phyloP scores from a whole-genome alignment of 2,329 filamentous ascomycete genomes.

The Phialemoniopsis sp. region DNA sequence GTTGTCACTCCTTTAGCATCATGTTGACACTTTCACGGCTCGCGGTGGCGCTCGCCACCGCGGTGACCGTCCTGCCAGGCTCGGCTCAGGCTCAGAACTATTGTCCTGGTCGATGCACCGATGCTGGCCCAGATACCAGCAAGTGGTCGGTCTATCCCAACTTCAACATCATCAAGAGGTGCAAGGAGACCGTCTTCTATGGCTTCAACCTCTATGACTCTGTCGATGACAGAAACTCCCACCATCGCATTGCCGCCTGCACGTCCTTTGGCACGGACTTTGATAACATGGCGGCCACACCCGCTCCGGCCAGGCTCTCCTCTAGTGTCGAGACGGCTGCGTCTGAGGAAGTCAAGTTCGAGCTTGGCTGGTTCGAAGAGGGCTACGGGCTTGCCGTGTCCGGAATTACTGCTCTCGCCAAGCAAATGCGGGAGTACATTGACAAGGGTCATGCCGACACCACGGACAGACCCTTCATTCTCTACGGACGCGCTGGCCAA shows the following conservation, averaged over 20 bases:
- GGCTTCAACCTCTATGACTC: slow-evolving; percentile 6
- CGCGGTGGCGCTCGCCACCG: not conserved
- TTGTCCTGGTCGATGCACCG: slow-evolving; percentile 6
- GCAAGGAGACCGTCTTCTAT: slow-evolving; percentile 6
- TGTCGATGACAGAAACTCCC: slow-evolving; percentile 1
- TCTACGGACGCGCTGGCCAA: slow-evolving; percentile 22
- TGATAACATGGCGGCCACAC: slow-evolving; percentile 6
- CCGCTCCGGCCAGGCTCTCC: too few relatives aligned
- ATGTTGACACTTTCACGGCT: not conserved
- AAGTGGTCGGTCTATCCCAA: slow-evolving; percentile 8
- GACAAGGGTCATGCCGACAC: slow-evolving; percentile 13
- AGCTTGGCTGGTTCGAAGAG: slow-evolving; percentile 21
- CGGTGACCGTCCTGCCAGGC: not conserved
- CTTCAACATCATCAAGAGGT: slow-evolving; percentile 2
- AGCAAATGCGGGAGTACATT: slow-evolving; percentile 22
- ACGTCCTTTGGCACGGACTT: slow-evolving; percentile 12
- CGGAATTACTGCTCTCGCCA: slow-evolving; percentile 15
- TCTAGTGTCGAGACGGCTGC: too few relatives aligned
- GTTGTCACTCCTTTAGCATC: too few relatives aligned
- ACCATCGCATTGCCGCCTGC: slow-evolving; percentile 10
- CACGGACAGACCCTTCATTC: slow-evolving; percentile 14
- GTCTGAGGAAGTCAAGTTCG: slow-evolving; percentile 16
- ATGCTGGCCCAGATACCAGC: slow-evolving; percentile 1
- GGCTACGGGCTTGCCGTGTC: slow-evolving; percentile 11
- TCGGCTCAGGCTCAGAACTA: slow-evolving; percentile 1